Base-by-base conservation (phyloP, 176 grass and related monocot genomes). In the Olyra latifolia region DNA sequence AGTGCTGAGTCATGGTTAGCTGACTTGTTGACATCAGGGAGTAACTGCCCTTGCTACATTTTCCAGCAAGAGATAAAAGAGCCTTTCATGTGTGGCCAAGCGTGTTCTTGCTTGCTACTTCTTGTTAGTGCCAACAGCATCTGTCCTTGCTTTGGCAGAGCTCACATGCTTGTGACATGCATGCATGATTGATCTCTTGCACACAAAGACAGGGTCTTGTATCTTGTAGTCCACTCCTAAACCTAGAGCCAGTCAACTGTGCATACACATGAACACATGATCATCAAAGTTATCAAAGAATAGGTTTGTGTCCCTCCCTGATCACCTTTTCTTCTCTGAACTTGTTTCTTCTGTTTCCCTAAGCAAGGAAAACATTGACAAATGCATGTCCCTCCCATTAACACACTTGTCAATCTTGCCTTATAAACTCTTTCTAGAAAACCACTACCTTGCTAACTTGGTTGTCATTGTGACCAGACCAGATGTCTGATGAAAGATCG, bases 101-200 rank as follows among this genome's bases (percentile, higher is more conserved):
- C n/a, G 64, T 87, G 78, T n/a, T 50, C 29, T 55, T 75, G 70
- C 70, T 59, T 68, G 56, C 42, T 78, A 29, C 65, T 22, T 9
- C 69, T 72, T 58, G 39, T 47, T 30, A 69, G 23, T 17, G 60
- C 38, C 86, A 89, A 48, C 90, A 80, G 79, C 66, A 50, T 43
- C 67, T 70, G 83, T 92, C 87, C 87, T 89, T 80, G 77, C 10
- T 22, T 27, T 86, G 86, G 63, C 87, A 89, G 90, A 72, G 67
- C 27, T 89, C 90, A 89, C 86, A 85, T 88, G 89, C 30, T 28
- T 54, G 50, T 74, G 61, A 71, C 78, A 50, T 71, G 78, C 77
- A 44, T 78, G 63, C 43, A 85, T 85, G 45, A 76, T 66, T 76
- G 52, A 70, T 69, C 52, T 81, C 65, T 69, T 68, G 29, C 73